Percentiles rank a stretch among this genome's conserved stretches.
These are phyloP conservation scores for Chlorophyllum brunneum DNA, from an alignment of 768 basidiomycete genomes.

Conservation along the genomic window DNA sequence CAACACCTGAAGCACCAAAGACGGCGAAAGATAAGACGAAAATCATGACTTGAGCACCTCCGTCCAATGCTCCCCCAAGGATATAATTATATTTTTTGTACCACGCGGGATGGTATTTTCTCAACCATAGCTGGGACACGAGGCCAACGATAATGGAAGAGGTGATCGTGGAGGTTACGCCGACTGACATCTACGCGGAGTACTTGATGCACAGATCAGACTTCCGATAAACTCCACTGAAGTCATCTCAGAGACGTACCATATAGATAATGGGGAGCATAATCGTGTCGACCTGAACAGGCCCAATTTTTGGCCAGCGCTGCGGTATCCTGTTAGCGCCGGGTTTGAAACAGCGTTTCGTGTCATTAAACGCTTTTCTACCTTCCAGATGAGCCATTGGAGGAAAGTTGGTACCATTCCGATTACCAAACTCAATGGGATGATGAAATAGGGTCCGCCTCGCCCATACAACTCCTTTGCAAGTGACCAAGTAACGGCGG, in stretches of 20 bases:
- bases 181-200: constrained; percentile 42
- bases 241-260: constrained; percentile 22
- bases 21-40: constrained; percentile 64
- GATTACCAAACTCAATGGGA: constrained; percentile 50
- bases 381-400: constrained; percentile 53
- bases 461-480: constrained; percentile 54
- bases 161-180: constrained; percentile 49
- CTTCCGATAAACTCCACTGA: neutral
- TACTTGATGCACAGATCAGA: constrained; percentile 21
- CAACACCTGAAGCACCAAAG: constrained; percentile 51
- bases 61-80: constrained; percentile 61
- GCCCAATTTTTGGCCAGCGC: constrained; percentile 54
- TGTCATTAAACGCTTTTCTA: no score
- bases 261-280: constrained; percentile 56
- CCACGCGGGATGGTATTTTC: constrained; percentile 58
- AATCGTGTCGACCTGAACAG: constrained; percentile 43
- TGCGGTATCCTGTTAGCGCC: constrained; percentile 17
- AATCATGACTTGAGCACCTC: constrained; percentile 63
- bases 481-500: constrained; percentile 62
- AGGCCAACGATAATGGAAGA: constrained; percentile 50
- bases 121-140: constrained; percentile 56
- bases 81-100: constrained; percentile 68
- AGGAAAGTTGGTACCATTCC: constrained; percentile 49
- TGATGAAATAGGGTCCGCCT: constrained; percentile 51
- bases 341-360: no score